Base-by-base conservation (phyloP, 23 red algal genomes). In the Cyanidiococcus yangmingshanensis region DNA sequence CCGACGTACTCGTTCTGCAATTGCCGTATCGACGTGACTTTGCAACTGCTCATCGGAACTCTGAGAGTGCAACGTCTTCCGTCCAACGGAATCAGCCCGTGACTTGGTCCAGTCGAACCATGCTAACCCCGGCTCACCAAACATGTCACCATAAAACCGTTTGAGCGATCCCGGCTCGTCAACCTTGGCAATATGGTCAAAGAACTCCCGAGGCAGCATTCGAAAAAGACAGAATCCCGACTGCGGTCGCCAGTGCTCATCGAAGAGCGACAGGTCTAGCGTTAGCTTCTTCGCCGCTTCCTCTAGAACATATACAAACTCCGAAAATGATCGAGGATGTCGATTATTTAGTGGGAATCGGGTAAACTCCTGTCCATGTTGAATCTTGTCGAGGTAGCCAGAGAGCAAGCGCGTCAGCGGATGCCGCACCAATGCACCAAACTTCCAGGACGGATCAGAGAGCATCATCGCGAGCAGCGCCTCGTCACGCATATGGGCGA, bases 161-260 rank as follows among this genome's bases (percentile, higher is more conserved):
- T 7, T 2, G 32, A 71, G 21, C 27, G 21, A 35, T 7, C 32
- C 63, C 12, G 63, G n/a, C 12, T 71, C 63, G 7, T 71, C 63
- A 7, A 71, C 21, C 27, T 35, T 71, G 3, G 3, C 63, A 7
- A 71, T 35, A 71, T 30, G 7, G 63, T 71, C 63, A 30, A 71
- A 71, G 32, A 35, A 25, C 27, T 12, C 27, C 63, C 63, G 63
- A 25, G 63, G 63, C 63, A 71, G 32, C 63, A 71, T 35, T 2
- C 63, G 63, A 71, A 71, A 71, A 35, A 71, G 32, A 30, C 63
- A 71, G 63, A 32, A 71, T 2, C n/a, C 32, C 63, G 63, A 71
- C 63, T 71, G 63, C 27, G 63, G 21, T 2, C 63, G 63, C 63
- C 63, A 71, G 27, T 71, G 63, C 27, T 71, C 63, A 30, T 71